These are phyloP conservation scores for Hypericum perforatum DNA, from an alignment of 345 rosid genomes.

Conservation along the genomic window DNA sequence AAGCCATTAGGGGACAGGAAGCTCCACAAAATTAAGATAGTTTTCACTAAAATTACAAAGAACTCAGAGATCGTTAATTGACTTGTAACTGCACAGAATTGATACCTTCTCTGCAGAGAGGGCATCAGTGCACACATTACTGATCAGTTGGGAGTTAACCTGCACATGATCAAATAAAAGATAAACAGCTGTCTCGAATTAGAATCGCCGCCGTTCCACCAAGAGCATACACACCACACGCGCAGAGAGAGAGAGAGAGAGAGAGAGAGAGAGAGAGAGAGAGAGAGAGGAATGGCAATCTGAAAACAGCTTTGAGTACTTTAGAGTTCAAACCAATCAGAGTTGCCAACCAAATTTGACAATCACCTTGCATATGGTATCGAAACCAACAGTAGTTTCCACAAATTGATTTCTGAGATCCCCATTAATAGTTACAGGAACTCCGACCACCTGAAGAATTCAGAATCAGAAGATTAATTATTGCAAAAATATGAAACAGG, in stretches of 20 bases:
- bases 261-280: no score
- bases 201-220: no score
- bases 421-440: slow-evolving; percentile 93
- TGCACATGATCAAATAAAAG: slow-evolving; percentile 17
- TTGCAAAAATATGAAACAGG: neutral
- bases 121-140: slow-evolving; percentile 96
- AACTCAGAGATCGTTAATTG: no score
- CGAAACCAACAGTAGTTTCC: slow-evolving; percentile 93
- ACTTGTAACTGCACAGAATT: neutral
- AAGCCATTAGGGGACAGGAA: no score
- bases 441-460: slow-evolving; percentile 74
- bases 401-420: slow-evolving; percentile 96
- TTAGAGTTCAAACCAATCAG: no score
- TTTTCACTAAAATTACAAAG: no score
- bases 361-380: slow-evolving; percentile 88
- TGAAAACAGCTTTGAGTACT: no score
- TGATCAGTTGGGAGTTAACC: slow-evolving; percentile 98
- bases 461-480: slow-evolving; percentile 5
- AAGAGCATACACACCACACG: no score
- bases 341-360: neutral
- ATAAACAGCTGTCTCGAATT: neutral
- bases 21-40: no score
- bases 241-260: no score
- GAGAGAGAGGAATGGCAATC: no score
- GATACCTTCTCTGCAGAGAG: slow-evolving; percentile 94